These are phyloP conservation scores for Arabidopsis suecica DNA, from an alignment of 345 rosid genomes.

Conservation along the genomic window DNA sequence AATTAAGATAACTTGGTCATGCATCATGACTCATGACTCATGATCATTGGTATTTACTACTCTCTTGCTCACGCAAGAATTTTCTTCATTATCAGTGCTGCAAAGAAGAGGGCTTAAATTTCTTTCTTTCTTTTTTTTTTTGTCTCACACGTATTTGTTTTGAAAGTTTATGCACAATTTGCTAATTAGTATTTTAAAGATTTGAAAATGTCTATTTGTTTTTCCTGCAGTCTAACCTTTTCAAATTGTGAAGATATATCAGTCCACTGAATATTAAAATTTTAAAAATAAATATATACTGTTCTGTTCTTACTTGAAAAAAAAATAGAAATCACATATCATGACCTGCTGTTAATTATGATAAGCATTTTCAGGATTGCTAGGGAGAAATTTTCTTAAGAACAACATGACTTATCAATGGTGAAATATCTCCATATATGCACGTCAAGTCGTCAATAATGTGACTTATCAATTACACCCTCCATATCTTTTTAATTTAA, in stretches of 20 bases:
- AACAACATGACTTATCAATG: background rate
- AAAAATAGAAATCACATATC: background rate
- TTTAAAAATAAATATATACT: background rate
- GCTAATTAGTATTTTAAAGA: background rate
- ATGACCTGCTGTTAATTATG: background rate
- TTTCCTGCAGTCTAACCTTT: background rate
- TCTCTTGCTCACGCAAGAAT: too few relatives aligned
- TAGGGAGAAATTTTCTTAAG: background rate
- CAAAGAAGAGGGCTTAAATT: background rate
- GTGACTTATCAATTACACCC: too few relatives aligned
- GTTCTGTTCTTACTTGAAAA: background rate
- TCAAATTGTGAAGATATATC: background rate
- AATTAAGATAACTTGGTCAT: too few relatives aligned
- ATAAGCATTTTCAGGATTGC: background rate
- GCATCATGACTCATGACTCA: too few relatives aligned
- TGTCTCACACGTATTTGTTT: background rate
- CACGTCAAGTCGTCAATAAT: too few relatives aligned
- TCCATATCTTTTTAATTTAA: too few relatives aligned
- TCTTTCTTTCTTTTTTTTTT: background rate
- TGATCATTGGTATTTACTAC: too few relatives aligned
- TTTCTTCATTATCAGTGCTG: too few relatives aligned
- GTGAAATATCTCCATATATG: background rate
- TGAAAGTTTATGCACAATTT: background rate
- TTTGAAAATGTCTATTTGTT: slow-evolving; percentile 8
- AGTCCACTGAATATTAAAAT: background rate